Evolutionary conservation across 768 basidiomycete genomes (phyloP).

Genomic region (Boletus patriciae): DNA sequence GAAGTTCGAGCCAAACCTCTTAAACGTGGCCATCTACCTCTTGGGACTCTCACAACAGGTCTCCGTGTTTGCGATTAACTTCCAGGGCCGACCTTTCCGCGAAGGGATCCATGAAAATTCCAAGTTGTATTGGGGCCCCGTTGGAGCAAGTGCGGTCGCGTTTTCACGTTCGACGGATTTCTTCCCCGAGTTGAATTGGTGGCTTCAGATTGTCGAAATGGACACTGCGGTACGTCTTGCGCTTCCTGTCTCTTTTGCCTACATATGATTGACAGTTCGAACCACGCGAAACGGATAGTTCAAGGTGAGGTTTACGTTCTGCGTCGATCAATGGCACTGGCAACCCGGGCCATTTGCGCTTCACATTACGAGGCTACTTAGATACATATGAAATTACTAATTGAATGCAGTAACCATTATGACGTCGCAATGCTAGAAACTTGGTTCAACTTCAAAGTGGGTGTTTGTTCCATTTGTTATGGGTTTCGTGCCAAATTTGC

Average conservation of each 20-base stretch:
- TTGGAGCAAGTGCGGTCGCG: conserved; percentile 87
- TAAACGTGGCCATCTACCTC: conserved; percentile 97
- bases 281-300: conserved; percentile 52
- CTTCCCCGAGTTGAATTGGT: conserved; percentile 90
- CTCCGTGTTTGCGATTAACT: conserved; percentile 98
- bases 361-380: too few relatives aligned
- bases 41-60: conserved; percentile 96
- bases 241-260: not conserved
- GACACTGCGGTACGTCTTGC: conserved; percentile 54
- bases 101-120: conserved; percentile 96
- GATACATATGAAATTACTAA: too few relatives aligned
- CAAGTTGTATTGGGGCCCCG: conserved; percentile 88
- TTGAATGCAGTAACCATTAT: too few relatives aligned
- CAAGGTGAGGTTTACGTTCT: conserved; percentile 75
- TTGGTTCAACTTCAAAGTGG: too few relatives aligned
- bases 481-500: too few relatives aligned
- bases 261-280: too few relatives aligned
- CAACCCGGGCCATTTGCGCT: too few relatives aligned
- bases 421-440: too few relatives aligned
- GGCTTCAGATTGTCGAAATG: conserved; percentile 98
- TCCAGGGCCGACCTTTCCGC: conserved; percentile 97
- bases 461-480: too few relatives aligned
- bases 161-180: conserved; percentile 94
- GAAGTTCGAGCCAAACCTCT: conserved; percentile 90
- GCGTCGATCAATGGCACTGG: too few relatives aligned